A percentile compares a stretch with the other conserved stretches of the same genome.
Conservation (phyloP, 2,329 filamentous ascomycete species). For the Daldinia eschscholtzii region DNA sequence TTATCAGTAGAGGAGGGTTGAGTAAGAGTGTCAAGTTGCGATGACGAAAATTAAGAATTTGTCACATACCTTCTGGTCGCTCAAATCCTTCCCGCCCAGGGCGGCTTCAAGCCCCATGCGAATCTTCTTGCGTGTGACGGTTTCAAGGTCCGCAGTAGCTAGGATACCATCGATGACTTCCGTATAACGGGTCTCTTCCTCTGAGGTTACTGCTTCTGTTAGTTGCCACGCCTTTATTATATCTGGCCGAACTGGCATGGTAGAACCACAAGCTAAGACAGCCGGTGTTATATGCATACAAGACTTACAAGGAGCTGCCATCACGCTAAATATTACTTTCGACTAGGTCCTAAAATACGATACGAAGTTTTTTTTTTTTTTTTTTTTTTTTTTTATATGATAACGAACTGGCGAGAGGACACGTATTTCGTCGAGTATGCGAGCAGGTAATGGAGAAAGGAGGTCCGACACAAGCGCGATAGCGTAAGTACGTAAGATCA, state of each 20-base stretch:
- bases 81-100: conserved; percentile 69
- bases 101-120: conserved; percentile 67
- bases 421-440: neutral
- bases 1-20: conserved; percentile 11
- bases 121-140: conserved; percentile 74
- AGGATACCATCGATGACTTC: conserved; percentile 72
- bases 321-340: conserved; percentile 35
- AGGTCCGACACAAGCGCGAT: conserved; percentile 12
- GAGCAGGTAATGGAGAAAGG: conserved; percentile 3
- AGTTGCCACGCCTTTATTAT: conserved; percentile 5
- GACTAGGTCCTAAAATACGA: conserved; percentile 8
- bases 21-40: neutral
- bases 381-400: neutral
- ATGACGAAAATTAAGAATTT: neutral
- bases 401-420: conserved; percentile 1
- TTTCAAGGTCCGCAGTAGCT: conserved; percentile 68
- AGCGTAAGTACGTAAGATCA: conserved; percentile 5
- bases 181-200: conserved; percentile 67
- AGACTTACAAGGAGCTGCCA: conserved; percentile 49
- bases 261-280: neutral
- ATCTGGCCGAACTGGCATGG: conserved; percentile 13
- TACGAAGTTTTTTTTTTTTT: neutral
- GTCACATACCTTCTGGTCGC: conserved; percentile 67
- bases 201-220: conserved; percentile 59
- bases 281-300: neutral